Conservation (phyloP, 1,139 yeast genomes). For the Magnusiomyces suaveolens region DNA sequence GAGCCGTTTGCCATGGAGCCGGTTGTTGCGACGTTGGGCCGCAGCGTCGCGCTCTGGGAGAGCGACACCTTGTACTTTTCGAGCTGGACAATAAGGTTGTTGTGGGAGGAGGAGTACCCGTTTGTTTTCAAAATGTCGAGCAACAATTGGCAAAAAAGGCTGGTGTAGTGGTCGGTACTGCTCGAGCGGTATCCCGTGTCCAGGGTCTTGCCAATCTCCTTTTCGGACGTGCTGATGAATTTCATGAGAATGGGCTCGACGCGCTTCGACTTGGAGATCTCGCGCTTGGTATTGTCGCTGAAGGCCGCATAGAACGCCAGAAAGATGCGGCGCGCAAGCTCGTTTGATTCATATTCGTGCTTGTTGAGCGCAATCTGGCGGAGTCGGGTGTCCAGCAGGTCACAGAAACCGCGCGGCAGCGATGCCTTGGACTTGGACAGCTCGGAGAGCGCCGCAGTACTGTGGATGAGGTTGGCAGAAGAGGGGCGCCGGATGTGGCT, state of each 20-base stretch:
- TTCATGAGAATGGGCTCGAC: slow-evolving; percentile 58
- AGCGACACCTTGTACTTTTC: slow-evolving; percentile 23
- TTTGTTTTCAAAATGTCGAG: slow-evolving; percentile 39
- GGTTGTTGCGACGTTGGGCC: slow-evolving; percentile 4
- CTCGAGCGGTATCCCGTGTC: slow-evolving; percentile 26
- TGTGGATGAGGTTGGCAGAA: slow-evolving; percentile 1
- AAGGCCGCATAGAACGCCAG: slow-evolving; percentile 12
- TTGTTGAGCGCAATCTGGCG: slow-evolving; percentile 44
- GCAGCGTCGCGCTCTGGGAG: slow-evolving; percentile 11
- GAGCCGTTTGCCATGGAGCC: slow-evolving; percentile 4
- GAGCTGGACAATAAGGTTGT: slow-evolving; percentile 27
- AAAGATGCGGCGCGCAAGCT: slow-evolving; percentile 15
- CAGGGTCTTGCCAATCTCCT: slow-evolving; percentile 49
- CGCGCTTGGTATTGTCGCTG: slow-evolving; percentile 9
- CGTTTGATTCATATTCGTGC: slow-evolving; percentile 12
- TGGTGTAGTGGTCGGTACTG: slow-evolving; percentile 46
- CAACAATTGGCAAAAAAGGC: slow-evolving; percentile 47
- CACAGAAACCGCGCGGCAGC: slow-evolving; percentile 42
- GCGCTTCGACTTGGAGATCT: slow-evolving; percentile 35
- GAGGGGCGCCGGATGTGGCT: slow-evolving; percentile 11
- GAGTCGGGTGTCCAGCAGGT: slow-evolving; percentile 42
- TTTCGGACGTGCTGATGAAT: slow-evolving; percentile 56
- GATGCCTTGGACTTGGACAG: slow-evolving; percentile 8
- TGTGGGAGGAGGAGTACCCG: slow-evolving; percentile 22
- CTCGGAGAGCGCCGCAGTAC: slow-evolving; percentile 7